Evolutionary conservation across 202 grass and related monocot genomes (phyloP).

Genomic region (Zoysia matrella): DNA sequence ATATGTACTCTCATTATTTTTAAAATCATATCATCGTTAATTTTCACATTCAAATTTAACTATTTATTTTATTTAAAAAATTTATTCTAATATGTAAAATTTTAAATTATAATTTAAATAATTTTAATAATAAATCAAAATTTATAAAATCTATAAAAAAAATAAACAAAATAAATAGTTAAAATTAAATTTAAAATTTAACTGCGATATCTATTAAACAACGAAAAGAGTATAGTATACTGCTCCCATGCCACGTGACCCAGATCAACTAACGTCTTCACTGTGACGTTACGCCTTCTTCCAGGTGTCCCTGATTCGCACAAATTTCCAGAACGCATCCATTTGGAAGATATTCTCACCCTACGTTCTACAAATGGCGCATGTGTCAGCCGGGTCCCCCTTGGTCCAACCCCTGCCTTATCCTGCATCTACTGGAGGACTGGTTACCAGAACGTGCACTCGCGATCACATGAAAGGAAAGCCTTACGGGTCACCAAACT

Average conservation of each 20-base stretch:
- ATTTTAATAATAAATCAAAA: no score
- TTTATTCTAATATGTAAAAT: no score
- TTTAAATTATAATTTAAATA: no score
- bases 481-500: not conserved
- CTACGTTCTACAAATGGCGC: not conserved
- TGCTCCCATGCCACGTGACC: not conserved
- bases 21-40: no score
- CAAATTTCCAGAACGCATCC: not conserved
- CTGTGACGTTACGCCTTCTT: not conserved
- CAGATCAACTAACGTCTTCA: not conserved
- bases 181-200: no score
- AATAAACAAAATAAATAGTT: no score
- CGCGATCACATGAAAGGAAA: not conserved
- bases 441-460: not conserved
- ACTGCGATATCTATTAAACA: no score
- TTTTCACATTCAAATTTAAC: no score
- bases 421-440: not conserved
- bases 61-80: no score
- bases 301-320: not conserved
- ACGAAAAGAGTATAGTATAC: no score
- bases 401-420: slow-evolving; percentile 3
- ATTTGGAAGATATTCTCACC: not conserved
- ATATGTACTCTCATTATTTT: not conserved
- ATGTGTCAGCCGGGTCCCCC: not conserved
- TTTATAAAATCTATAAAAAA: no score